Percentiles rank a stretch among this genome's conserved stretches.
phyloP scores from a whole-genome alignment of 805 yeast genomes.

The Sugiyamaella boreocaroliniensis region DNA sequence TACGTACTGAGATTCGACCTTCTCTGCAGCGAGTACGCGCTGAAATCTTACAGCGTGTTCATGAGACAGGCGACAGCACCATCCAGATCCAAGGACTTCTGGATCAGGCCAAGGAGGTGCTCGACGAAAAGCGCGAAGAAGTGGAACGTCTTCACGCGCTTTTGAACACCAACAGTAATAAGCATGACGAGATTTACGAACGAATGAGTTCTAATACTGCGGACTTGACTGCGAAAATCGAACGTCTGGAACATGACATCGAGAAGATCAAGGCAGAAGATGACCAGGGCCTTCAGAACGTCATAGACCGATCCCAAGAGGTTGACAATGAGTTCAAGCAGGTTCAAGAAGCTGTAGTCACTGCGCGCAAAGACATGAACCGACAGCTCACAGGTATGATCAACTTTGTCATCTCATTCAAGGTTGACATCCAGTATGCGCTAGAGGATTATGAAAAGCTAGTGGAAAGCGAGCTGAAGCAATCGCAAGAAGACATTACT shows the following conservation, averaged over 20 bases:
- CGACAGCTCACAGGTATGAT: slow-evolving; percentile 52
- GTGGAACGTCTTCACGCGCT: slow-evolving; percentile 53
- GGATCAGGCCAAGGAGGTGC: slow-evolving; percentile 49
- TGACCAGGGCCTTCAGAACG: slow-evolving; percentile 44
- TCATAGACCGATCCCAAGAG: slow-evolving; percentile 45
- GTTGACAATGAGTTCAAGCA: slow-evolving; percentile 49
- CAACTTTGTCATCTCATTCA: slow-evolving; percentile 55
- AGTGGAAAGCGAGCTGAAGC: slow-evolving; percentile 4
- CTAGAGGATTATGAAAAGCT: slow-evolving; percentile 49
- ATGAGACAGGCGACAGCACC: slow-evolving; percentile 49
- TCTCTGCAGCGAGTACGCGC: slow-evolving; percentile 42
- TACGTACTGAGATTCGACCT: slow-evolving; percentile 33
- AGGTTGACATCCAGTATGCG: slow-evolving; percentile 57
- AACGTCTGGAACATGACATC: slow-evolving; percentile 53
- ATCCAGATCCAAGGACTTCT: slow-evolving; percentile 52
- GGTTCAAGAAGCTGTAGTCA: slow-evolving; percentile 39
- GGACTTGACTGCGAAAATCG: slow-evolving; percentile 56
- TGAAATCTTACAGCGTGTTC: slow-evolving; percentile 40
- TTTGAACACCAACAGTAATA: slow-evolving; percentile 45
- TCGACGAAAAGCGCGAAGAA: slow-evolving; percentile 50
- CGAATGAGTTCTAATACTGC: slow-evolving; percentile 47
- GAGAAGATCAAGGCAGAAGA: slow-evolving; percentile 43
- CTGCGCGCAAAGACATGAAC: slow-evolving; percentile 43
- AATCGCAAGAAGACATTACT: slow-evolving; percentile 1
- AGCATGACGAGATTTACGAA: slow-evolving; percentile 51